A percentile compares a stretch with the other conserved stretches of the same genome.
These are phyloP conservation scores for Solanum medicagineum DNA, from an alignment of 257 asterid genomes.

Conservation along the genomic window DNA sequence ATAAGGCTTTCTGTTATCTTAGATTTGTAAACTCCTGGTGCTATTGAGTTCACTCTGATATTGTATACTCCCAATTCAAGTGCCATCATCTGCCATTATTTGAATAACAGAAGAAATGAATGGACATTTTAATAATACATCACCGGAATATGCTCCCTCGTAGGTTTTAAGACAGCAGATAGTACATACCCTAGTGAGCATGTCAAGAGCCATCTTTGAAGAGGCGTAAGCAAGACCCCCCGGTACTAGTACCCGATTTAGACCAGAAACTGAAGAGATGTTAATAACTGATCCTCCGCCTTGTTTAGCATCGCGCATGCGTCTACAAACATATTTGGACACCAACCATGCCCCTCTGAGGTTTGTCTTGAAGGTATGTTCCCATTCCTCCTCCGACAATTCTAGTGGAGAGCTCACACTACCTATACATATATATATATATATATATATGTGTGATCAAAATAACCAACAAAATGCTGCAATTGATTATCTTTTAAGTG, in stretches of 20 bases:
- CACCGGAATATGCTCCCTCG: too few species aligned
- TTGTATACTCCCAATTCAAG: background rate
- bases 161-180: background rate
- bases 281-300: slow-evolving; percentile 20
- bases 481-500: background rate
- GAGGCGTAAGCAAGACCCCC: slow-evolving; percentile 18
- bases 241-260: slow-evolving; percentile 11
- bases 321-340: slow-evolving; percentile 9
- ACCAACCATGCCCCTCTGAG: slow-evolving; percentile 19
- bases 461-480: too few species aligned
- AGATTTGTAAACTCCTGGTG: background rate
- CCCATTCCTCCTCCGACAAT: slow-evolving; percentile 19
- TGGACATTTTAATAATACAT: background rate
- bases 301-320: slow-evolving; percentile 10
- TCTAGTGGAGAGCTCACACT: slow-evolving; percentile 7
- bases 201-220: slow-evolving; percentile 12
- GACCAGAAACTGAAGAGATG: slow-evolving; percentile 16
- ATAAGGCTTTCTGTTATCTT: background rate
- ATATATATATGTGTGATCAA: too few species aligned
- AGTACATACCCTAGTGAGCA: slow-evolving; percentile 14
- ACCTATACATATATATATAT: background rate
- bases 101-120: background rate
- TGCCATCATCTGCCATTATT: background rate
- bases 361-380: slow-evolving; percentile 5
- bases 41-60: background rate